Evolutionary conservation across 768 basidiomycete species (phyloP), one percentile per base, ranked within the genome.

Genomic region (Chiua virens): DNA sequence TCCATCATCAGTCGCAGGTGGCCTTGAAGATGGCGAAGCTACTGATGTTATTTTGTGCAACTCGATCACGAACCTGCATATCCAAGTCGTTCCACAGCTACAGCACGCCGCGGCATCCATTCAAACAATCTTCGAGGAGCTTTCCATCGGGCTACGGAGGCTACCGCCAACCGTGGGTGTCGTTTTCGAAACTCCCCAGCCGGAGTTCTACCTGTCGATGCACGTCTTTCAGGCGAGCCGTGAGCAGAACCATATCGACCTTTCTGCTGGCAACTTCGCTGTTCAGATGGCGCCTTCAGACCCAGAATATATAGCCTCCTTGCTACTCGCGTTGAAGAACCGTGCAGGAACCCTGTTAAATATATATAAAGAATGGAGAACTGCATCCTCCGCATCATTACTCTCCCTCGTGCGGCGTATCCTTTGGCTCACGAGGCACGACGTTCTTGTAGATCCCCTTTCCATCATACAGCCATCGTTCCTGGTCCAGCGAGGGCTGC

Each of bases 401-500:
- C 71, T 67, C 46, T 58, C 62, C n/a, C 65, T 79, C 18, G 68
- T 86, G 20, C 69, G 71, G 43, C 69, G 72, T 38, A 75, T 87
- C 43, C 71, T 89, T 45, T 63, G 69, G 50, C 71, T 71, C 45
- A 82, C 84, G n/a, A 69, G 71, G 25, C 69, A 78, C 27, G 69
- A 75, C 21, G 63, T 80, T 4, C 69, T 82, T 25, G 74, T 89
- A 8, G 89, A 93, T 62, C 87, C 89, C 8, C 74, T 91, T 14
- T 92, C 92, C 20, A 82, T 88, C 28, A 89, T 84, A 27, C 89
- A 92, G 42, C 88, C 90, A 7, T 92, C 91, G 3, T 91, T 82
- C 62, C 77, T 95, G 30, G 81, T 94, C 22, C 90, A 90, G 62
- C 80, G 76, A 40, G 91, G 91, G 5, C 67, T 76, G 9, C 86